Base-by-base conservation (phyloP, 2,329 filamentous ascomycete species). In the Phyllosticta capitalensis region DNA sequence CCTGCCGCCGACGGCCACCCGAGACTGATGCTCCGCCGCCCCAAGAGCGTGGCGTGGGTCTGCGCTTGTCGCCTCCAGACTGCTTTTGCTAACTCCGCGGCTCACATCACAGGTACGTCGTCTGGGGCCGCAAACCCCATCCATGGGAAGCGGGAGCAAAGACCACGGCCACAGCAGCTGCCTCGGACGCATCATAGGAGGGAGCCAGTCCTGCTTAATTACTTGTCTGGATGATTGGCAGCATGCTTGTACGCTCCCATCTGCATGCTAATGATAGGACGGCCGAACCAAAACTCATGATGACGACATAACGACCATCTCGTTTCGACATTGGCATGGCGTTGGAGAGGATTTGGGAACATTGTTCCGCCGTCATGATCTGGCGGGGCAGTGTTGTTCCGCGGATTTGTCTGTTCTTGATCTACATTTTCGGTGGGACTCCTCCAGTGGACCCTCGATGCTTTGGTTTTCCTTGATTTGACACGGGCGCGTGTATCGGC, bases 81-180 rank as follows among this genome's bases (percentile, higher is more conserved):
- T 2, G 9, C 30, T 20, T 54, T 53, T 12, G 54, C 58, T 60
- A 56, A 60, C 58, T 60, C 50, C 58, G 58, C 58, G 58, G 58
- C 19, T 9, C 49, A 26, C 48, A 26, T 7, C 22, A 57, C 61
- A 62, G 61, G 54, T 58, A 60, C 51, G 61, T 62, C 33, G 61
- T 62, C n/a, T 62, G 61, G 61, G 61, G 61, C 30, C 57, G 61
- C 48, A 62, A 61, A 52, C 60, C 60, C 38, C 52, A 62, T 51
- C 14, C 48, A 14, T 38, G 48, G 49, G 55, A 53, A 51, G 26
- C 33, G 33, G 19, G 33, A 56, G 59, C 45, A 54, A 50, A 53
- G 10, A 50, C 58, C 22, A 54, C 30, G n/a, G 22, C 48, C 3
- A 51, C 56, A 19, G 19, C 21, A 20, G 26, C 22, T 9, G n/a